Base-by-base conservation (phyloP, 176 grass and related monocot species). In the Zizania latifolia region DNA sequence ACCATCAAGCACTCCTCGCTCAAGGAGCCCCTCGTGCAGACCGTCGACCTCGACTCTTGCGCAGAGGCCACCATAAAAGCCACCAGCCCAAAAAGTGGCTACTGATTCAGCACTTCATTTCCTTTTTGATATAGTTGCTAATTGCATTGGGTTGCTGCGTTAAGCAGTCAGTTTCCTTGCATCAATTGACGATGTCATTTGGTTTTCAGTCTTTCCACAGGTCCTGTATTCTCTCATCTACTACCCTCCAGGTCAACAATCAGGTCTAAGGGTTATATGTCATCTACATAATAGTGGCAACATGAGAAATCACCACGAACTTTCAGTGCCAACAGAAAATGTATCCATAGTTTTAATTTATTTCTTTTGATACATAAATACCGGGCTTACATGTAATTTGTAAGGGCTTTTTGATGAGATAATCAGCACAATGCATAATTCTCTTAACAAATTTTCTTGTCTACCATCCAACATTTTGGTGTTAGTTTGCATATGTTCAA, bases 11-110 rank as follows among this genome's bases (percentile, higher is more conserved):
- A 91, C 69, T 1, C 67, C 5, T 62, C 58, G 22, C 33, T 32
- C 68, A 82, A 89, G 63, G 68, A 65, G 3, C 50, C 83, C 40
- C 19, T 80, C 6, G 30, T 81, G 62, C 75, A 84, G 26, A 81
- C 30, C 26, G 81, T 93, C 6, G 68, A 86, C 37, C 65, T 85
- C 6, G 72, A 80, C 38, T 82, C 67, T 60, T 37, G 56, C 15
- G 74, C 64, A 7, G 71, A 60, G 56, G 78, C 63, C 44, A 45
- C 36, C 35, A 71, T 85, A 37, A 65, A 45, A 10, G 43, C 65
- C 7, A 1, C 48, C 48, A n/a, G n/a, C n/a, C n/a, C n/a, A n/a
- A n/a, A n/a, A n/a, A n/a, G n/a, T 53, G 6, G 0, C n/a, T 12
- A 53, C 2, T 53, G 48, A 21, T 22, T 10, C 48, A 22, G 48